Evolutionary conservation across 192 early-diverging fungal genomes (phyloP), one percentile per base, ranked within the genome.

Genomic region (Haplosporangium gracile): DNA sequence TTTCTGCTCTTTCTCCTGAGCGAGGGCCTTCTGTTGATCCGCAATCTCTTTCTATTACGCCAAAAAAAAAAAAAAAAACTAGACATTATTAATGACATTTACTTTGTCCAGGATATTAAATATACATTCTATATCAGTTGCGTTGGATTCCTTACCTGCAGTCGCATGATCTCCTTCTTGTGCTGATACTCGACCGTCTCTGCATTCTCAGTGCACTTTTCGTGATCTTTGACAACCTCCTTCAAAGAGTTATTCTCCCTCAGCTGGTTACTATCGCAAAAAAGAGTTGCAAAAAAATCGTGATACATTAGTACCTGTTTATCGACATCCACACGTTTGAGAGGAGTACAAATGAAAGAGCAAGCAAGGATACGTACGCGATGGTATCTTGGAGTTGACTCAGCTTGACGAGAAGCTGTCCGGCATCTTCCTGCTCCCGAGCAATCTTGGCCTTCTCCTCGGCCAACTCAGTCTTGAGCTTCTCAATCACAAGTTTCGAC

Each of bases 321-420:
- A 42, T 40, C 20, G 40, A 8, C 22, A 22, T 10, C 72, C 72
- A 29, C 15, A 36, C 11, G 13, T 29, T 13, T 32, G 2, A 65
- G 11, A 65, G 2, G 9, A 8, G 9, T 11, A 34, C 29, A 13
- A 32, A 32, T 32, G 26, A 29, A 63, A 32, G n/a, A 22, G 7
- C 26, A 15, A 13, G 5, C 51, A 75, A 60, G 24, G 57, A 15
- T 36, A 80, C 79, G 24, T 75, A 86, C 84, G 84, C 45, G 43
- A 86, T 86, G 13, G 79, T 86, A 53, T 81, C 84, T 63, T 86
- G 84, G 38, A 86, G 79, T 34, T 86, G 84, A 71, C 79, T 86
- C 6, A 86, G 42, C 68, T 86, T 86, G 60, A 72, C 70, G 26
- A 86, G 51, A 26, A 86, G 76, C n/a, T 86, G 74, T 1, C 84